Evolutionary conservation across 495 filamentous ascomycete genomes (phyloP).

Genomic region (Acidiella bohemica): DNA sequence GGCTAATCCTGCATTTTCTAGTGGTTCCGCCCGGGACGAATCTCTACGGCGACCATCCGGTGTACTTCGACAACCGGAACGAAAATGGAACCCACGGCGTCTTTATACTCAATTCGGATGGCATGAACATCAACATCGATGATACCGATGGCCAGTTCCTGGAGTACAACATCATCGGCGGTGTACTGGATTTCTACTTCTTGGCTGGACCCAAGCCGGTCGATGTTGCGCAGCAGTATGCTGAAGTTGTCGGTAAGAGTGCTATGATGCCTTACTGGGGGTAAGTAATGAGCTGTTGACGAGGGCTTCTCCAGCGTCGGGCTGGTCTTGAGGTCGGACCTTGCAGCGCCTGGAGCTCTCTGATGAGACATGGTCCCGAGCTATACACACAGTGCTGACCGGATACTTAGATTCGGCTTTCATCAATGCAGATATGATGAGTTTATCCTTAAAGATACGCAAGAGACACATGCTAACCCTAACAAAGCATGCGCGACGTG

Average conservation of each 20-base stretch:
- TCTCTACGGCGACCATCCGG: constrained; percentile 69
- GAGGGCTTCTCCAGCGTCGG: too few species aligned
- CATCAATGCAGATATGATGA: constrained; percentile 72
- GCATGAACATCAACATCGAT: constrained; percentile 79
- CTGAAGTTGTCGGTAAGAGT: constrained; percentile 52
- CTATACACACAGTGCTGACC: too few species aligned
- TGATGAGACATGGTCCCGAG: too few species aligned
- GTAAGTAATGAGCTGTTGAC: too few species aligned
- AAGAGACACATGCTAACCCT: too few species aligned
- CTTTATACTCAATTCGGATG: constrained; percentile 69
- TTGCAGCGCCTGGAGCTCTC: too few species aligned
- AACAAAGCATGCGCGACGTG: constrained; percentile 62
- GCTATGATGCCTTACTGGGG: constrained; percentile 79
- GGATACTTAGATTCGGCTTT: too few species aligned
- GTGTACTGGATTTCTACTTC: constrained; percentile 77
- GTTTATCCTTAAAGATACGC: too few species aligned
- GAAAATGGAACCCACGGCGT: constrained; percentile 61
- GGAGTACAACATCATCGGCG: constrained; percentile 73
- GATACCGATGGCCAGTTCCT: constrained; percentile 54
- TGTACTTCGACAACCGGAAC: constrained; percentile 70
- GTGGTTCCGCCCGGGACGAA: constrained; percentile 58
- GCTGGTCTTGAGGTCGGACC: too few species aligned
- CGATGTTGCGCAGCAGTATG: constrained; percentile 61
- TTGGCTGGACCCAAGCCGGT: constrained; percentile 58
- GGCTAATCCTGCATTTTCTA: too few species aligned